phyloP scores from a whole-genome alignment of 148 eudicot genomes.

The Rhododendron kiyosumense region DNA sequence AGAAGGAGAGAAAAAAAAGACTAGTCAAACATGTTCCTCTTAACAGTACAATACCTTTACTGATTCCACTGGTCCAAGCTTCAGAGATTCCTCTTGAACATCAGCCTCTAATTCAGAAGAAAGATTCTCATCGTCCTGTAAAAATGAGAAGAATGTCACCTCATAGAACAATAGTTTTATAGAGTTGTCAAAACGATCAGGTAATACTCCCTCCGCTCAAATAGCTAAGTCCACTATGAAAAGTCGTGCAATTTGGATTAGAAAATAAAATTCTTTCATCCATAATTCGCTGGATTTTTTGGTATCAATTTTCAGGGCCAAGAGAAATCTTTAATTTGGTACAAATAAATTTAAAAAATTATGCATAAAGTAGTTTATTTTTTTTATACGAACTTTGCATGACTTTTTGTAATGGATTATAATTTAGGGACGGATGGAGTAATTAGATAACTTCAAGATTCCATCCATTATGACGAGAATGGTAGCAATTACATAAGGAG shows the following conservation, averaged over 20 bases:
- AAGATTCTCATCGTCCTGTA: conserved; percentile 69
- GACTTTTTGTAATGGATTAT: background rate
- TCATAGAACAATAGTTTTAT: background rate
- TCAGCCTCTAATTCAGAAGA: conserved; percentile 71
- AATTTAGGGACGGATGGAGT: background rate
- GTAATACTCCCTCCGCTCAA: background rate
- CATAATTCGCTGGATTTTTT: background rate
- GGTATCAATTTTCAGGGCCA: background rate
- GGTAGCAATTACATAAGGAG: background rate
- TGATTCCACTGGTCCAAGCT: conserved; percentile 78
- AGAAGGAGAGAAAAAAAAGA: background rate
- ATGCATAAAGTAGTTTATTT: background rate
- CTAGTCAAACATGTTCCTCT: background rate
- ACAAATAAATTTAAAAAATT: background rate
- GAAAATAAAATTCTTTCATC: background rate
- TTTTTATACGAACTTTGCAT: background rate
- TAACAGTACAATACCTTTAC: conserved; percentile 56
- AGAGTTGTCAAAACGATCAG: background rate
- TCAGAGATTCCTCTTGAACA: conserved; percentile 73
- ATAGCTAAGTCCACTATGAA: background rate
- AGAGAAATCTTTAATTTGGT: background rate
- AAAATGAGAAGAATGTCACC: conserved; percentile 22
- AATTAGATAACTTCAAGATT: background rate
- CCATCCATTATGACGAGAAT: background rate
- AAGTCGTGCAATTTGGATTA: background rate